Evolutionary conservation across 345 rosid genomes (phyloP), one percentile per base, ranked within the genome.

Genomic region (Corchorus olitorius): DNA sequence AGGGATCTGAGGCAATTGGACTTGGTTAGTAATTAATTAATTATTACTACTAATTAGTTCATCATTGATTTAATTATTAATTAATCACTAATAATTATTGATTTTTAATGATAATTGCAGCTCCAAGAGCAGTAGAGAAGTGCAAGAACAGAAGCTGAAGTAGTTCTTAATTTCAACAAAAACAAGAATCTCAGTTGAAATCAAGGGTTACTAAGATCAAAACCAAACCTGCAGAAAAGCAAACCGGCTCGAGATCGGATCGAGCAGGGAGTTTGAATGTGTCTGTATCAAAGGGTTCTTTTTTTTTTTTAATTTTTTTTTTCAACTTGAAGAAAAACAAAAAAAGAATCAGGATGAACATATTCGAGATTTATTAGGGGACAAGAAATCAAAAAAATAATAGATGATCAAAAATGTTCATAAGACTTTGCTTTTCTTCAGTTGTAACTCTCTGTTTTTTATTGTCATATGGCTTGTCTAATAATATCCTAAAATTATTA

Each of bases 1-100:
- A 92, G 73, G 97, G 94, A 74, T 88, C 94, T 3, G 94, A 92
- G 70, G 93, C 97, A 43, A 92, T 89, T n/a, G 97, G 97, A 75
- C 94, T 92, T 65, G 97, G 97, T 92, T 52, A 78, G 90, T 86
- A 50, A 14, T 5, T 14, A 14, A 12, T 41, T 8, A 39, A 13
- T 22, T 37, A n/a, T 7, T 15, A 63, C 2, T 7, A 5, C 2
- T 34, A 11, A 13, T 8, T 35, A 11, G 7, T 8, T 14, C 45
- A 15, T 0, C 1, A 33, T 0, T 6, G 11, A 19, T 7, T 5
- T 5, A 27, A 27, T 27, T 27, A 27, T 27, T 27, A 27, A 27
- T 59, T 9, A 6, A 59, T 59, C 33, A 55, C 19, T 15, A 14
- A 37, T 41, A 11, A 13, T 37, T 17, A 2, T 64, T 41, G 13